Conservation (phyloP, 495 filamentous ascomycete genomes). For the Aspergillus sparsus region DNA sequence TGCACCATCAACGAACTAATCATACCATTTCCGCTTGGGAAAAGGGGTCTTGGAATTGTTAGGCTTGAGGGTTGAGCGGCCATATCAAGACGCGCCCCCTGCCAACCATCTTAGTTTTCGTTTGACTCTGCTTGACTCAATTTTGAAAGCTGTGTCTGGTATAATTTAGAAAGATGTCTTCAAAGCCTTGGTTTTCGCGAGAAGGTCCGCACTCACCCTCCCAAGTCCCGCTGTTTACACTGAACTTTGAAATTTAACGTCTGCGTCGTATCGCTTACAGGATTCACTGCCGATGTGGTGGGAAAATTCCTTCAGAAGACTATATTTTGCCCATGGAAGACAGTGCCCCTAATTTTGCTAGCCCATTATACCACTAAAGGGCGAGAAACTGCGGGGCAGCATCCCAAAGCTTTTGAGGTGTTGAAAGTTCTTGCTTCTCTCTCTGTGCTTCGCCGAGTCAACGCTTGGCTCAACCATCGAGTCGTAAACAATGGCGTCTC, state of each 20-base stretch:
- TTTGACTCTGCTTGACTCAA: conserved; percentile 6
- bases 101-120: not conserved
- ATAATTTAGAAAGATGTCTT: conserved; percentile 22
- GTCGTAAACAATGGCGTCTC: conserved; percentile 61
- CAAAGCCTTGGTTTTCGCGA: conserved; percentile 34
- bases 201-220: conserved; percentile 30
- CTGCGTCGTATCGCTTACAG: conserved; percentile 33
- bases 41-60: not conserved
- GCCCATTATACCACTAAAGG: conserved; percentile 62
- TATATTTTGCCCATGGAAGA: conserved; percentile 59
- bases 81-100: conserved; percentile 2
- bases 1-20: not conserved
- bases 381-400: conserved; percentile 47
- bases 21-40: not conserved
- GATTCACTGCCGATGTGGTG: conserved; percentile 63
- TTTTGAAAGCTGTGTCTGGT: not conserved
- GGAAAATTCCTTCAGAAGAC: conserved; percentile 55
- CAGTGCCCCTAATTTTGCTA: conserved; percentile 56
- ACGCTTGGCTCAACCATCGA: conserved; percentile 50
- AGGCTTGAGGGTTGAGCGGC: conserved; percentile 2
- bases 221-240: not conserved
- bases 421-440: conserved; percentile 35
- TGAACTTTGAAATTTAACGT: not conserved
- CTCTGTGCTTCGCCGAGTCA: conserved; percentile 49
- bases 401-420: conserved; percentile 39